A percentile compares a stretch with the other conserved stretches of the same genome.
phyloP scores from a whole-genome alignment of 1,139 yeast genomes.

The Geotrichum candidum region DNA sequence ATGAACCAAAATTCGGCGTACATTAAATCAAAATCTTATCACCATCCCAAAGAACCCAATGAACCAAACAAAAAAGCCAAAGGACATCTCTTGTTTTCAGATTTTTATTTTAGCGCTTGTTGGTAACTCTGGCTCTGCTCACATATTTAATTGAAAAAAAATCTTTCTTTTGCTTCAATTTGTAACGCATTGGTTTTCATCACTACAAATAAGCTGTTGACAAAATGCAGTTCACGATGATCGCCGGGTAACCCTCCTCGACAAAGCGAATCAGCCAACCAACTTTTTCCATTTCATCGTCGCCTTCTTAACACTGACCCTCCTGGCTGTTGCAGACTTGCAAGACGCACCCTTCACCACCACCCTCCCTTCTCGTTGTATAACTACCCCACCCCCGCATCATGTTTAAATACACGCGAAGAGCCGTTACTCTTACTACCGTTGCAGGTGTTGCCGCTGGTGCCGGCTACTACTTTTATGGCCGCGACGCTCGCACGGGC shows the following conservation, averaged over 20 bases:
- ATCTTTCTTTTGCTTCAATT: neutral
- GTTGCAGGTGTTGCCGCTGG: slow-evolving; percentile 36
- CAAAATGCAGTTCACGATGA: neutral
- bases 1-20: no score
- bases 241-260: neutral
- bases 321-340: neutral
- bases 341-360: neutral
- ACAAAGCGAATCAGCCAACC: neutral
- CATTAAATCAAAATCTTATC: no score
- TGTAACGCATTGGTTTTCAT: neutral
- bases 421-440: slow-evolving; percentile 23
- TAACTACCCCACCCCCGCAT: neutral
- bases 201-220: no score
- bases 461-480: slow-evolving; percentile 42
- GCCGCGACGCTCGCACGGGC: slow-evolving; percentile 73
- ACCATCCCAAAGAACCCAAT: no score
- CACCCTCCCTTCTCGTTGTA: neutral
- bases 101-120: no score
- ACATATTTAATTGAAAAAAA: no score
- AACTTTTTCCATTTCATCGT: neutral
- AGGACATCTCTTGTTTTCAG: no score
- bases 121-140: no score
- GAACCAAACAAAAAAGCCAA: no score
- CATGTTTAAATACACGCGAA: slow-evolving; percentile 15
- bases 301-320: neutral